Evolutionary conservation across 2,329 filamentous ascomycete genomes (phyloP), one percentile per base, ranked within the genome.

Genomic region (Talaromyces funiculosus): DNA sequence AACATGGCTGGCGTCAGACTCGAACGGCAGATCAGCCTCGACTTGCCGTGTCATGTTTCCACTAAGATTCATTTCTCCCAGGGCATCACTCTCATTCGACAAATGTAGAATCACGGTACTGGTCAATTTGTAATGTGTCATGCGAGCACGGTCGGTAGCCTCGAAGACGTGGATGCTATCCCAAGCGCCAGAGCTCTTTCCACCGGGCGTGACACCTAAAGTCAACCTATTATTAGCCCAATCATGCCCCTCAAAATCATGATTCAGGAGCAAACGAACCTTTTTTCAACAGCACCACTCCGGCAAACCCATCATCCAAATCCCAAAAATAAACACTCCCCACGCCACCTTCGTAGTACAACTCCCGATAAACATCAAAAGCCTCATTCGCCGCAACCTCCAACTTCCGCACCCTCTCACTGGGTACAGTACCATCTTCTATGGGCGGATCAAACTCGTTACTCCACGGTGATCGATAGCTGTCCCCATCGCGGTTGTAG

Each of bases 151-250:
- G 75, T 99, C 94, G 69, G 91, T 91, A 62, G 93, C 92, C 76
- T 99, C 94, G 75, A 99, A 96, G 67, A 99, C 94, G 80, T 99
- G 94, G 73, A 99, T 97, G 66, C 90, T 96, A 78, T 99, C 94
- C 94, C 94, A 99, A 59, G 91, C 88, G 61, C 92, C 92, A 60
- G 89, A 84, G 70, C 84, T 87, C 83, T 84, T 72, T 80, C 83
- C 67, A 82, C 84, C 64, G 82, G 87, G 60, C 81, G 86, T 67
- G 84, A 88, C 71, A 84, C 88, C 92, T 75, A 58, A 55, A 37
- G n/a, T 4, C 40, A 53, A 26, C n/a, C 35, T 18, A 57, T 16
- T 9, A 22, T 51, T 18, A 42, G 40, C 20, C 49, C 45, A 38
- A 61, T 24, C 31, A 37, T 9, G 22, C 22, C 24, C 24, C 3